phyloP scores from a whole-genome alignment of 1,284 basidiomycete genomes.

The Trichosporon sp. region DNA sequence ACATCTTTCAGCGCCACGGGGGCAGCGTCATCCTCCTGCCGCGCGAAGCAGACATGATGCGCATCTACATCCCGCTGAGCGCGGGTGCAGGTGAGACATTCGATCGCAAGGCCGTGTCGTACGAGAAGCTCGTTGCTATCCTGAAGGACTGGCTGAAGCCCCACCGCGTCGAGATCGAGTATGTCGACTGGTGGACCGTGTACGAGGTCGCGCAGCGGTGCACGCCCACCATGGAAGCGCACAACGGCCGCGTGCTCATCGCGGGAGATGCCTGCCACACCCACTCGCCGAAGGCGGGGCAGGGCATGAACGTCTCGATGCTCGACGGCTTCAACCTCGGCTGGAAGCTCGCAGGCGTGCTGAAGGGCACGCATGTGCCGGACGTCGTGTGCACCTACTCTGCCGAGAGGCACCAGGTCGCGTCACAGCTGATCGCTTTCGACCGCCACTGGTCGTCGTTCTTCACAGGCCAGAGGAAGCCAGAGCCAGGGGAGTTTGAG shows the following conservation, averaged over 20 bases:
- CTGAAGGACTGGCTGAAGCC: conserved; percentile 65
- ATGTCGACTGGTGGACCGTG: conserved; percentile 38
- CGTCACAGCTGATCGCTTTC: conserved; percentile 68
- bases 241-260: conserved; percentile 27
- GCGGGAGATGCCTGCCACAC: conserved; percentile 41
- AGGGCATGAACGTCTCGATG: conserved; percentile 42
- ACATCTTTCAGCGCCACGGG: conserved; percentile 30
- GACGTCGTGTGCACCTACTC: conserved; percentile 61
- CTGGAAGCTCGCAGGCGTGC: conserved; percentile 53
- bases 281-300: conserved; percentile 39
- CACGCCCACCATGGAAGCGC: conserved; percentile 40
- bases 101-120: conserved; percentile 44
- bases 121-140: conserved; percentile 58
- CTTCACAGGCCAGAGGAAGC: not conserved
- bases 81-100: conserved; percentile 12
- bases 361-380: conserved; percentile 61
- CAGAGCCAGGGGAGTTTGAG: not conserved
- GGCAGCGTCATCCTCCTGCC: conserved; percentile 39
- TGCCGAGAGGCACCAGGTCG: conserved; percentile 22
- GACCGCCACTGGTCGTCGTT: conserved; percentile 67
- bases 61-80: conserved; percentile 25
- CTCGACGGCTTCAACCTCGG: conserved; percentile 45
- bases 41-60: conserved; percentile 32
- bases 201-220: conserved; percentile 49
- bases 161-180: conserved; percentile 56